A percentile compares a stretch with the other conserved stretches of the same genome.
phyloP scores from a whole-genome alignment of 768 basidiomycete genomes.

The Zangia roseola region DNA sequence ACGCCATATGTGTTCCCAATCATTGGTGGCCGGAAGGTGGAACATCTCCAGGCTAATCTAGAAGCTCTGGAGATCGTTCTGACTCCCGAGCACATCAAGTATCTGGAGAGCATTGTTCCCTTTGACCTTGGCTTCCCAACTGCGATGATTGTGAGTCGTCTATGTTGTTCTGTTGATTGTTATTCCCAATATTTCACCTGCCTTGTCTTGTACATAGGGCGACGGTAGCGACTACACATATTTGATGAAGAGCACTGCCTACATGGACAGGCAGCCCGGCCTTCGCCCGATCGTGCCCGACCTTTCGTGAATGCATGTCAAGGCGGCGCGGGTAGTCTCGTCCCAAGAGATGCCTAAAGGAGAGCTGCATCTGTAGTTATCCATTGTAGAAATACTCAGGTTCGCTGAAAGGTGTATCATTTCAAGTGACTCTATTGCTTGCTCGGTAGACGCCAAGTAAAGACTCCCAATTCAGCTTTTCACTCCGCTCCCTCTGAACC shows the following conservation, averaged over 20 bases:
- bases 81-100: slow-evolving; percentile 36
- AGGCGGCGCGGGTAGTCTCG: too few relatives aligned
- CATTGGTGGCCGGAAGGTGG: slow-evolving; percentile 43
- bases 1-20: slow-evolving; percentile 45
- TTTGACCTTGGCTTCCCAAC: slow-evolving; percentile 42
- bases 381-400: too few relatives aligned
- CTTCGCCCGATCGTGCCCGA: slow-evolving; percentile 2
- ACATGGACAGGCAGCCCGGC: slow-evolving; percentile 23
- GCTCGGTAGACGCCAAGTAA: too few relatives aligned
- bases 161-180: neutral
- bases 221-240: slow-evolving; percentile 21
- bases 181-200: neutral
- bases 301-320: too few relatives aligned
- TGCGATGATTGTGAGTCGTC: slow-evolving; percentile 31
- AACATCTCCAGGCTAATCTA: slow-evolving; percentile 42
- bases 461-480: too few relatives aligned
- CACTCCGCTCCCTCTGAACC: too few relatives aligned
- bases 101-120: slow-evolving; percentile 35
- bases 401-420: too few relatives aligned
- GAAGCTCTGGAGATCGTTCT: slow-evolving; percentile 43
- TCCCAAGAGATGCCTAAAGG: too few relatives aligned
- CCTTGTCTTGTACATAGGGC: slow-evolving; percentile 19
- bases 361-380: too few relatives aligned
- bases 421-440: too few relatives aligned
- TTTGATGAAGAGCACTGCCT: slow-evolving; percentile 9